Evolutionary conservation across 495 filamentous ascomycete genomes (phyloP), one percentile per base, ranked within the genome.

Genomic region (Xylaria flabelliformis): DNA sequence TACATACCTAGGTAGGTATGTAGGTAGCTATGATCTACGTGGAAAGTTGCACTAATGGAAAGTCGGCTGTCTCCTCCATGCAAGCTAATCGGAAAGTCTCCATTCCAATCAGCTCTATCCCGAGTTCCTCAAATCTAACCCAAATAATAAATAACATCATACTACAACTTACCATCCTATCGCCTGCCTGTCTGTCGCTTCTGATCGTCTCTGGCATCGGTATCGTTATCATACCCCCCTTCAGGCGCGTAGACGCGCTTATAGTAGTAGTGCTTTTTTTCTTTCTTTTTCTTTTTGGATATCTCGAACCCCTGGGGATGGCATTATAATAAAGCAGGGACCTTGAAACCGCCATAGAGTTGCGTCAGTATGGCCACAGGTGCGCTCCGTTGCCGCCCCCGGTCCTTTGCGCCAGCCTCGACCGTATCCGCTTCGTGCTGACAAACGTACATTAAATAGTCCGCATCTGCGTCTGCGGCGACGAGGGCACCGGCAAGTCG

Each of bases 401-500:
- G 29, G 34, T 50, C 68, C 29, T 26, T 24, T 36, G 61, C 29
- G 21, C 67, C 53, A n/a, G 64, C 21, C 69, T 24, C 9, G 67
- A 69, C n/a, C 64, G 64, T 75, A 61, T 74, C 75, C 44, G 46
- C 34, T 46, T 67, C 32, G 48, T 59, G 62, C 70, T 72, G 53
- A 67, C 63, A 39, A 48, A 6, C 24, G 32, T 58, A 3, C 21
- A 13, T 58, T 62, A n/a, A n/a, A n/a, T n/a, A 91, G 96, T 99
- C 63, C 91, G 96, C 69, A 95, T 98, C 78, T 97, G 94, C 77
- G 92, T 99, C 58, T 98, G 95, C 86, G 96, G 96, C 71, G 96
- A 99, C 80, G 95, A 98, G 82, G 92, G 87, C 64, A 88, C 87
- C 6, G 90, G 90, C 51, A 91, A 91, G 77, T 91, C 88, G 56